Evolutionary conservation across 495 filamentous ascomycete genomes (phyloP).

Genomic region (Aspergillus egyptiacus): DNA sequence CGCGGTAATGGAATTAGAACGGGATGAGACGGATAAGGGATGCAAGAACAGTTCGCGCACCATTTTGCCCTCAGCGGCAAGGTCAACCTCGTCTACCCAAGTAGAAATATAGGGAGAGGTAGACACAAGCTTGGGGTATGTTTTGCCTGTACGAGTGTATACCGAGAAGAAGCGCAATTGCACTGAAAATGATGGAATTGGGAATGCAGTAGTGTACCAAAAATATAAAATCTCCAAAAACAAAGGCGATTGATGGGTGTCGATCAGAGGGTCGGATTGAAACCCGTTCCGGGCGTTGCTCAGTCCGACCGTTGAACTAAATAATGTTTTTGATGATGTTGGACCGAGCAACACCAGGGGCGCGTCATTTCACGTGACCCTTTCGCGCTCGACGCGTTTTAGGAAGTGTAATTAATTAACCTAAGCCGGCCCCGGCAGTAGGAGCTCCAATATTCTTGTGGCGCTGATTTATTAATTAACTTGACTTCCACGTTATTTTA

Average conservation of each 20-base stretch:
- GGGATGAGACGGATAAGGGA: neutral
- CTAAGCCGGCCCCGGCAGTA: no score
- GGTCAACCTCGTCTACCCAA: no score
- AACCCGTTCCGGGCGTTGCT: neutral
- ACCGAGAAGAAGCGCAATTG: neutral
- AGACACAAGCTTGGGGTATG: no score
- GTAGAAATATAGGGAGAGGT: no score
- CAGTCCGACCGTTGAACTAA: constrained; percentile 19
- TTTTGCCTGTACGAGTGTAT: neutral
- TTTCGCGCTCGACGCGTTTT: constrained; percentile 22
- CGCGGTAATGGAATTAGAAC: neutral
- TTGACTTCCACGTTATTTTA: no score
- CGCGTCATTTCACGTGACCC: constrained; percentile 15
- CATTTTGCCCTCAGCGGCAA: no score
- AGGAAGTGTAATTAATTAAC: constrained; percentile 22
- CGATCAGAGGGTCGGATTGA: constrained; percentile 1
- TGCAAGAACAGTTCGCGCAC: neutral
- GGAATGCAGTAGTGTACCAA: neutral
- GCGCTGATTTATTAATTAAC: no score
- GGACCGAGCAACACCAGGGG: constrained; percentile 13
- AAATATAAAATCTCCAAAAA: neutral
- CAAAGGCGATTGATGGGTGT: constrained; percentile 2
- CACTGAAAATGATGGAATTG: neutral
- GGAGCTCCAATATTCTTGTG: neutral
- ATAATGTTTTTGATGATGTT: constrained; percentile 24